Percentiles rank a stretch among this genome's conserved stretches.
phyloP scores from a whole-genome alignment of 768 basidiomycete genomes.

The Mycena polygramma region DNA sequence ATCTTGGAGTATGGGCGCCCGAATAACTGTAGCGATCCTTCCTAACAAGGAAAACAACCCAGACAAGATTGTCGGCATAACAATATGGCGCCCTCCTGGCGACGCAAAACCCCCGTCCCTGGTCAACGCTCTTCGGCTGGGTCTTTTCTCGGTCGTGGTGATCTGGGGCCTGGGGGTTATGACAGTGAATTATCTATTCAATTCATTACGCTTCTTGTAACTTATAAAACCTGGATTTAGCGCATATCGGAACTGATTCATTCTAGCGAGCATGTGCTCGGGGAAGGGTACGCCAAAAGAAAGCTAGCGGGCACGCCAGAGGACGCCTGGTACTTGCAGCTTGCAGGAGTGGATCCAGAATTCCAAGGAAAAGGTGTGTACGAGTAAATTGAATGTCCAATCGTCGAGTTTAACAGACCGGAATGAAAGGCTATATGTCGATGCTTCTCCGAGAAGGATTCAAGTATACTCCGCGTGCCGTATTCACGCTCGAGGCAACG shows the following conservation, averaged over 20 bases:
- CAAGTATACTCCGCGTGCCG: slow-evolving; percentile 16
- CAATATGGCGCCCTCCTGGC: slow-evolving; percentile 16
- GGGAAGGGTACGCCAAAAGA: background rate
- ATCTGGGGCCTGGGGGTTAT: slow-evolving; percentile 8
- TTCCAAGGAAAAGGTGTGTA: slow-evolving; percentile 1
- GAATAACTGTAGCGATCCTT: background rate
- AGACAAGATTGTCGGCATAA: background rate
- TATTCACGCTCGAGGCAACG: slow-evolving; percentile 32
- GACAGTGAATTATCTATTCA: background rate
- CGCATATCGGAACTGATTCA: background rate
- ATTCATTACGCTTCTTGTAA: background rate
- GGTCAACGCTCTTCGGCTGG: slow-evolving; percentile 14
- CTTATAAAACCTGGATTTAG: background rate
- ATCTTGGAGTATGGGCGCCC: slow-evolving; percentile 15
- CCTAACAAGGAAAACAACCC: background rate
- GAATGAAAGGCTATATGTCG: slow-evolving; percentile 27
- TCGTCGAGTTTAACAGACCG: background rate
- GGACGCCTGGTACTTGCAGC: background rate
- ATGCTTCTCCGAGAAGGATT: slow-evolving; percentile 31
- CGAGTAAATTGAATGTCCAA: background rate
- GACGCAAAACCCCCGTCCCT: background rate
- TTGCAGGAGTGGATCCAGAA: background rate
- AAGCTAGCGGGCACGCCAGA: background rate
- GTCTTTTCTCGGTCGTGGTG: slow-evolving; percentile 1
- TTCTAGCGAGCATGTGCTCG: background rate